phyloP scores from a whole-genome alignment of 148 eudicot species.

The Rhododendron vialii region DNA sequence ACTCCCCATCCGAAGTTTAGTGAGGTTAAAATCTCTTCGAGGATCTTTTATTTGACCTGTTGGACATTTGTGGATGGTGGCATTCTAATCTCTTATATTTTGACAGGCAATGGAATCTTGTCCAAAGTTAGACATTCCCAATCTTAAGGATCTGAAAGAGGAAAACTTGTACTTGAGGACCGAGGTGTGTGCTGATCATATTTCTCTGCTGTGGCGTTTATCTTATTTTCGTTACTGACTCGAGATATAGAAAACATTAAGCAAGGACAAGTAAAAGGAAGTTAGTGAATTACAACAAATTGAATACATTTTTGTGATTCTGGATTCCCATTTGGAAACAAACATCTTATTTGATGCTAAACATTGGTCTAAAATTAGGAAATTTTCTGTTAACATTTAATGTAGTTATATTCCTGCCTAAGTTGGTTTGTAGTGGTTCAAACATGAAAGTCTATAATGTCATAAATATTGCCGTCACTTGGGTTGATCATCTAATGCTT shows the following conservation, averaged over 20 bases:
- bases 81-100: slow-evolving; percentile 7
- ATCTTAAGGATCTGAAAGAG: slow-evolving; percentile 66
- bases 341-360: background rate
- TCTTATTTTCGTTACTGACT: background rate
- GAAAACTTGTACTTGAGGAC: slow-evolving; percentile 82
- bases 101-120: slow-evolving; percentile 86
- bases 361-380: background rate
- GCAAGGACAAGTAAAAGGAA: background rate
- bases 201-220: background rate
- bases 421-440: background rate
- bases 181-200: slow-evolving; percentile 44
- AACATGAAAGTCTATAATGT: background rate
- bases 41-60: background rate
- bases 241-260: background rate
- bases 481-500: background rate
- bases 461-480: background rate
- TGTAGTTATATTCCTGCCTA: background rate
- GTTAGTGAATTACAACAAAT: background rate
- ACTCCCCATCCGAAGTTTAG: slow-evolving; percentile 45
- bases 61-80: background rate
- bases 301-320: background rate
- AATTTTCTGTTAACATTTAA: background rate
- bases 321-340: background rate
- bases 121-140: slow-evolving; percentile 68
- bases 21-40: slow-evolving; percentile 45